A percentile compares a stretch with the other conserved stretches of the same genome.
Evolutionary conservation across 306 rosid species (phyloP).

Genomic region (Luffa aegyptiaca): DNA sequence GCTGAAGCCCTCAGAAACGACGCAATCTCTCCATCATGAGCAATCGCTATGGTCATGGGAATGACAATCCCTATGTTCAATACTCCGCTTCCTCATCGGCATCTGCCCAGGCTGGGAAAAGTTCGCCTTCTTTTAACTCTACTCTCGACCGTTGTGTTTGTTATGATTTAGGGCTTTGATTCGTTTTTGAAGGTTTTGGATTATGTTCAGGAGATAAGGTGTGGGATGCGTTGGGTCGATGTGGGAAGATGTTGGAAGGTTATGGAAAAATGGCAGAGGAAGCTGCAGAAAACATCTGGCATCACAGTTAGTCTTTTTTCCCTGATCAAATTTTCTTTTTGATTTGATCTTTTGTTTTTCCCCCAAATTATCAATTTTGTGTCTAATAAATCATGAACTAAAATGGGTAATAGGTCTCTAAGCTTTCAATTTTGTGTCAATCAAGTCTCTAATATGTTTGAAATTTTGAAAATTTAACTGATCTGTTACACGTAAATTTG

Average conservation of each 20-base stretch:
- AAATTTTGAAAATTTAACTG: too few species aligned
- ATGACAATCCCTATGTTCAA: background rate
- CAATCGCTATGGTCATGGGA: background rate
- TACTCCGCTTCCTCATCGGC: background rate
- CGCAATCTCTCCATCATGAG: background rate
- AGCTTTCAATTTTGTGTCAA: too few species aligned
- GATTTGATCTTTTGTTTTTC: background rate
- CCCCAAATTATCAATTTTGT: background rate
- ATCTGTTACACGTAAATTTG: too few species aligned
- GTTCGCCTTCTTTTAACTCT: background rate
- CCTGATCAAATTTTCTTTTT: background rate
- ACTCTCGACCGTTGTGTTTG: background rate
- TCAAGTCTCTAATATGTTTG: too few species aligned
- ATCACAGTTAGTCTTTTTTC: slow-evolving; percentile 50
- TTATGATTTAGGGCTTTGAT: background rate
- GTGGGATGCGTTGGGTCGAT: slow-evolving; percentile 24
- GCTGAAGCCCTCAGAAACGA: background rate
- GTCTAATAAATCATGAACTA: too few species aligned
- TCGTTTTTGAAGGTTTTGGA: background rate
- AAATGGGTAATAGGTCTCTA: background rate
- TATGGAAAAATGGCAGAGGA: slow-evolving; percentile 49
- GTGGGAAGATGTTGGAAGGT: slow-evolving; percentile 40
- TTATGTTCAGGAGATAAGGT: slow-evolving; percentile 13
- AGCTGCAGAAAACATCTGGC: slow-evolving; percentile 45
- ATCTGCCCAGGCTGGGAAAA: background rate